Evolutionary conservation across 1,139 yeast genomes (phyloP), one percentile per base, ranked within the genome.

Genomic region (Pichia sp.): DNA sequence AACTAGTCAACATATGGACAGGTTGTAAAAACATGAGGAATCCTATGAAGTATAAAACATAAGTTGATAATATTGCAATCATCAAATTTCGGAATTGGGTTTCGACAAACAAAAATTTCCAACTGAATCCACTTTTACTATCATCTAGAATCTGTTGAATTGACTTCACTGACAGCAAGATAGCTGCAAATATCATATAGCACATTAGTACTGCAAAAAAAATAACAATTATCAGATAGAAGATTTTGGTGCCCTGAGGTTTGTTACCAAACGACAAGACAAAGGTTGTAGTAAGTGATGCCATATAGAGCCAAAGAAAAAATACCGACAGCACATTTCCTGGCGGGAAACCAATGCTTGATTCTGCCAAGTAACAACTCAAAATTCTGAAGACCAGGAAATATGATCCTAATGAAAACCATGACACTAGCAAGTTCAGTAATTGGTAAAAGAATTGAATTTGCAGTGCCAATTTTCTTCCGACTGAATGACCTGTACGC

Each of bases 141-240:
- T 70, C 74, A 70, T 13, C 77, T 69, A 63, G 68, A 70, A 57
- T 79, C 11, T 61, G 60, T 49, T 64, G 64, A 70, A 75, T 61
- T 4, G 97, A 84, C 64, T 82, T 81, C 36, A 90, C 87, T 3
- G 96, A 87, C 74, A 92, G 80, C 67, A 79, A 87, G 31, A 92
- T 76, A 13, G 96, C 92, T 13, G 97, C 93, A 72, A 92, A 90
- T 47, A 92, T 79, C 85, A 93, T 87, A 67, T 93, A 93, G 0
- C 82, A 84, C 98, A 93, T 93, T 64, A 93, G 75, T 11, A 90
- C 77, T 0, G 98, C 97, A 74, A 92, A 93, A 76, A 93, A 90
- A 53, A 84, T 71, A 54, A 89, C 95, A 64, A 92, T 89, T n/a
- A 86, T 80, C 57, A 88, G 72, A 68, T 93, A 93, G 64, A 90